Conservation (phyloP, 139 green algal genomes). For the Mesotaenium endlicherianum region DNA sequence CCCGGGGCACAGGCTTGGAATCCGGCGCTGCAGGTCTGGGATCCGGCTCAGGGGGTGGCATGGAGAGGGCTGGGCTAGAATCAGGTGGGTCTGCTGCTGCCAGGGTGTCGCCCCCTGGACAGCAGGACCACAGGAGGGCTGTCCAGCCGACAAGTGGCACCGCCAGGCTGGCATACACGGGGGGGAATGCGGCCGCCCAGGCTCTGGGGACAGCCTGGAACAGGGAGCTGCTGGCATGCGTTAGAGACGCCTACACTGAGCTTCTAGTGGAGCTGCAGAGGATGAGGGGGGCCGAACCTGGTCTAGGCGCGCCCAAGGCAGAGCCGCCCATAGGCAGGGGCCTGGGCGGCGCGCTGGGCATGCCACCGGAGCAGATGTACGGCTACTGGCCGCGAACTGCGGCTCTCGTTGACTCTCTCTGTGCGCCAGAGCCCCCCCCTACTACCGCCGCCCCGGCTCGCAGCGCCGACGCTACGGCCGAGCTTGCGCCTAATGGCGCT, state of each 20-base stretch:
- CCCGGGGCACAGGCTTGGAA: neutral
- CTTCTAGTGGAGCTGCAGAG: conserved; percentile 30
- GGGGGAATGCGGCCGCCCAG: neutral
- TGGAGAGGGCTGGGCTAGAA: neutral
- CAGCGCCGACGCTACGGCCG: neutral
- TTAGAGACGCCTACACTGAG: conserved; percentile 24
- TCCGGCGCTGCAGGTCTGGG: neutral
- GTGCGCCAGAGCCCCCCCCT: neutral
- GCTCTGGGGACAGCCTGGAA: conserved; percentile 34
- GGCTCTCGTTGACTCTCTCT: neutral
- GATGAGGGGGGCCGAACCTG: neutral
- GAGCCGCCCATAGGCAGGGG: neutral
- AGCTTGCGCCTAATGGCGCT: no score
- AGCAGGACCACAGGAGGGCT: neutral
- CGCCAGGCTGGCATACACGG: neutral
- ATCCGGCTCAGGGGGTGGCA: neutral
- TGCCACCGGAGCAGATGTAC: neutral
- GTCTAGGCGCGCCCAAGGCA: no score
- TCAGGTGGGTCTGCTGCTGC: no score
- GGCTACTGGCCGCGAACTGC: neutral
- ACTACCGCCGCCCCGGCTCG: neutral
- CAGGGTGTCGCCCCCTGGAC: no score
- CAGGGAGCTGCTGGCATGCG: conserved; percentile 47
- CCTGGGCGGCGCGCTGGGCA: neutral
- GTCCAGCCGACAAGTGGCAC: neutral